These are phyloP conservation scores for Actinidia arguta DNA, from an alignment of 179 eudicot species.

Conservation along the genomic window DNA sequence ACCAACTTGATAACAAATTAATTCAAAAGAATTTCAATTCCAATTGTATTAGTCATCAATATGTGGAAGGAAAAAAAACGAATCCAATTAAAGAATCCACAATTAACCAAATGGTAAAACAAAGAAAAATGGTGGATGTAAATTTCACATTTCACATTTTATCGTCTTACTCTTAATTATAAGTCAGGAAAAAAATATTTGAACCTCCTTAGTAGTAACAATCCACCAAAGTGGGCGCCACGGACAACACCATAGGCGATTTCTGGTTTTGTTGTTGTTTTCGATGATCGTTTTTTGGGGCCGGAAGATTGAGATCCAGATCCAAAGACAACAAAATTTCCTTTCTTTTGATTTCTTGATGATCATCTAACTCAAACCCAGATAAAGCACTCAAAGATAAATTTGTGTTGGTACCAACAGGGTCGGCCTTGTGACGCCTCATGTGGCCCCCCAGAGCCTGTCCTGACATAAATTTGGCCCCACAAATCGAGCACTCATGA, in stretches of 20 bases:
- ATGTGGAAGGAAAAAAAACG: slow-evolving; percentile 14
- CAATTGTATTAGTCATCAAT: neutral
- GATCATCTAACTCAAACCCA: too few relatives aligned
- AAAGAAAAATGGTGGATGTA: slow-evolving; percentile 1
- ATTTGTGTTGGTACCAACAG: slow-evolving; percentile 21
- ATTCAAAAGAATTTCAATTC: neutral
- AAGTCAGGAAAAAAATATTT: neutral
- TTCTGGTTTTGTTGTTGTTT: slow-evolving; percentile 15
- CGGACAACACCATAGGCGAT: slow-evolving; percentile 24
- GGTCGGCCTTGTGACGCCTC: slow-evolving; percentile 75
- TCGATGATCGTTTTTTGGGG: slow-evolving; percentile 30
- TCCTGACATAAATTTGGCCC: slow-evolving; percentile 86
- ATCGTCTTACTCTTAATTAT: neutral
- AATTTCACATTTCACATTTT: too few relatives aligned
- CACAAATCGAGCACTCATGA: slow-evolving; percentile 88
- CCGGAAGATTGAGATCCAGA: slow-evolving; percentile 95
- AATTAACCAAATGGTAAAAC: neutral
- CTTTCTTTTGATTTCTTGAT: slow-evolving; percentile 29
- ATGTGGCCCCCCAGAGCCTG: slow-evolving; percentile 99
- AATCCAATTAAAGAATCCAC: slow-evolving; percentile 12
- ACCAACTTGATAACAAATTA: neutral
- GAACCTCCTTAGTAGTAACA: slow-evolving; percentile 40
- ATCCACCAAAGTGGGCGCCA: slow-evolving; percentile 45
- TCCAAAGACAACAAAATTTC: slow-evolving; percentile 33
- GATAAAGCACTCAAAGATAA: slow-evolving; percentile 24